These are phyloP conservation scores for Myrica gale DNA, from an alignment of 306 rosid species.

Conservation along the genomic window DNA sequence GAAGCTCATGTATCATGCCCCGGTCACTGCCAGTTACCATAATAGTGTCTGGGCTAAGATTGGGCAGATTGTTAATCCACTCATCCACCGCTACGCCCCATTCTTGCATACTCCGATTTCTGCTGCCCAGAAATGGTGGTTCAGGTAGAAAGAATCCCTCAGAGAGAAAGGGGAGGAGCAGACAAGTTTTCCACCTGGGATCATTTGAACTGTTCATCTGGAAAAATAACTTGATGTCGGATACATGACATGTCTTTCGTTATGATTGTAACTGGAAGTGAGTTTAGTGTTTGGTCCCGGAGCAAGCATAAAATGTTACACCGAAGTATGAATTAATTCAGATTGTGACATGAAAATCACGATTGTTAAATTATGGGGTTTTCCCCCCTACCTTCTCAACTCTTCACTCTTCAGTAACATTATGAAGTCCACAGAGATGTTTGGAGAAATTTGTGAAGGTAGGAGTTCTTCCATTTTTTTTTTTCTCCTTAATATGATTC, in stretches of 20 bases:
- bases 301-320: background rate
- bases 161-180: constrained; percentile 1
- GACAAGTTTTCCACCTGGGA: background rate
- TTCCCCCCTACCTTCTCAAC: too few species aligned
- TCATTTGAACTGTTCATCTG: background rate
- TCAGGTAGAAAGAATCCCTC: constrained; percentile 49
- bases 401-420: too few species aligned
- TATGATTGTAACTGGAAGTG: constrained; percentile 20
- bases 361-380: too few species aligned
- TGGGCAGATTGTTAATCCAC: constrained; percentile 57
- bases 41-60: constrained; percentile 81
- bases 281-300: background rate
- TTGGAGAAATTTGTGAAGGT: too few species aligned
- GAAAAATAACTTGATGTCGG: constrained; percentile 23
- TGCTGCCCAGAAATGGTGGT: constrained; percentile 88
- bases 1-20: constrained; percentile 94
- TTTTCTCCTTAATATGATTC: too few species aligned
- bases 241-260: constrained; percentile 25
- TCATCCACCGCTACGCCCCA: constrained; percentile 60
- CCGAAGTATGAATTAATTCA: background rate
- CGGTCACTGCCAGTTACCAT: constrained; percentile 78
- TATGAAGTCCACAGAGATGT: too few species aligned
- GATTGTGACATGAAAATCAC: background rate
- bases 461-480: too few species aligned
- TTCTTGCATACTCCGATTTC: constrained; percentile 68